A percentile compares a stretch with the other conserved stretches of the same genome.
Evolutionary conservation across 192 early-diverging fungal species (phyloP).

Genomic region (Cetraspora pellucida): DNA sequence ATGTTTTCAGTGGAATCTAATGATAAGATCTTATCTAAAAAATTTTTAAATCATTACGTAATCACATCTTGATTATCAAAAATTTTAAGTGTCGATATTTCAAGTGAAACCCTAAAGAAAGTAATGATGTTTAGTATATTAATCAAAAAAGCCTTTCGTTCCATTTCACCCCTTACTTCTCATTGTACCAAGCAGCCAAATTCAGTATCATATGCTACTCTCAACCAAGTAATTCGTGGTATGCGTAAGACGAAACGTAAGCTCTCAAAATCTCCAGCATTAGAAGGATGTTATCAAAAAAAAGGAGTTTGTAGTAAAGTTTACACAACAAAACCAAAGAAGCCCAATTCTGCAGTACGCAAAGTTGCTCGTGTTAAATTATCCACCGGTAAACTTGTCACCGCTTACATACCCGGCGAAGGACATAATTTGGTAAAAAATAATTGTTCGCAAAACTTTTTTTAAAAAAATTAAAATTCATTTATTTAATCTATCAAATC

Average conservation of each 20-base stretch:
- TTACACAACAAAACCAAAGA: conserved; percentile 95
- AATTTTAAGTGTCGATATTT: no score
- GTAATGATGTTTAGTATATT: no score
- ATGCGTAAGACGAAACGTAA: conserved; percentile 71
- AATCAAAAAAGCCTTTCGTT: no score
- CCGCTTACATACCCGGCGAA: conserved; percentile 98
- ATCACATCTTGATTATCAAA: no score
- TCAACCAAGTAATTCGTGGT: conserved; percentile 92
- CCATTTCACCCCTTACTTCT: no score
- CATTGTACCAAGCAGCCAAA: not conserved
- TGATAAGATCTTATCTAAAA: not conserved
- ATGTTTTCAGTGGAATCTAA: not conserved
- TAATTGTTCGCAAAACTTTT: not conserved
- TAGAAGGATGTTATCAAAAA: conserved; percentile 85
- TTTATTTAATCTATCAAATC: not conserved
- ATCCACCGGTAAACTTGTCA: conserved; percentile 88
- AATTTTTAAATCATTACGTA: no score
- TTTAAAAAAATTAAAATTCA: not conserved
- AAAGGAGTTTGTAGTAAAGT: conserved; percentile 96
- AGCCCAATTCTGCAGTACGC: conserved; percentile 97
- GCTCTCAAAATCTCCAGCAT: conserved; percentile 75
- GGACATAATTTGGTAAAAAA: conserved; percentile 84
- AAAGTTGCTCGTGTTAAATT: conserved; percentile 91
- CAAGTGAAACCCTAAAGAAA: no score
- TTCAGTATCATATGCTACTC: conserved; percentile 59